Conservation (phyloP, 2,329 filamentous ascomycete species). For the Pestalotiopsis fici region DNA sequence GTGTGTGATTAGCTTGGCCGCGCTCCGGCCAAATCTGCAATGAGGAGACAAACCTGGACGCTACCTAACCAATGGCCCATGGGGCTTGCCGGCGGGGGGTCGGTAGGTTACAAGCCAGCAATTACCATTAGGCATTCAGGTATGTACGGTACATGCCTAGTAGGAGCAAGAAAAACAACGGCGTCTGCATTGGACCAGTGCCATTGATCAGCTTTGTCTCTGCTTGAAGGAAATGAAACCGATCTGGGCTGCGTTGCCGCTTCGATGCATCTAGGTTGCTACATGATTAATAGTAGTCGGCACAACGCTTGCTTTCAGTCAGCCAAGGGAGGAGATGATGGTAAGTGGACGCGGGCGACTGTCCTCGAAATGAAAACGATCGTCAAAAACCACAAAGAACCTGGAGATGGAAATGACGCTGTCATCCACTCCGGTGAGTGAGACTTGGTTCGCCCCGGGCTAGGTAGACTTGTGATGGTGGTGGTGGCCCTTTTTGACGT, state of each 20-base stretch:
- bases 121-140: not conserved
- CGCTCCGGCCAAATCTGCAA: not conserved
- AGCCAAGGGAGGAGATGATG: not conserved
- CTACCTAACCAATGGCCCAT: not conserved
- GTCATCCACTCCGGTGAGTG: conserved; percentile 13
- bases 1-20: not conserved
- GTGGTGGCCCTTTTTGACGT: not conserved
- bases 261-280: not conserved
- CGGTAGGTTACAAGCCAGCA: not conserved
- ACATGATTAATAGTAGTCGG: not conserved
- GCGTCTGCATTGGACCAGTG: not conserved
- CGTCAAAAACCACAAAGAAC: not conserved
- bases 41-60: not conserved
- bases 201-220: not conserved
- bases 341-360: not conserved
- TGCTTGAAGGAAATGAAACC: not conserved
- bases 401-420: conserved; percentile 9
- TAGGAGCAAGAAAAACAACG: not conserved
- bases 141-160: no score
- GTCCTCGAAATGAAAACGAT: conserved; percentile 3
- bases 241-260: not conserved
- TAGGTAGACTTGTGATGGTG: not conserved
- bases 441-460: conserved; percentile 1
- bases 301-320: not conserved
- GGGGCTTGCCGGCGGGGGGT: not conserved